A percentile compares a stretch with the other conserved stretches of the same genome.
These are phyloP conservation scores for Nepenthes alata DNA, from an alignment of 179 eudicot genomes.

Conservation along the genomic window DNA sequence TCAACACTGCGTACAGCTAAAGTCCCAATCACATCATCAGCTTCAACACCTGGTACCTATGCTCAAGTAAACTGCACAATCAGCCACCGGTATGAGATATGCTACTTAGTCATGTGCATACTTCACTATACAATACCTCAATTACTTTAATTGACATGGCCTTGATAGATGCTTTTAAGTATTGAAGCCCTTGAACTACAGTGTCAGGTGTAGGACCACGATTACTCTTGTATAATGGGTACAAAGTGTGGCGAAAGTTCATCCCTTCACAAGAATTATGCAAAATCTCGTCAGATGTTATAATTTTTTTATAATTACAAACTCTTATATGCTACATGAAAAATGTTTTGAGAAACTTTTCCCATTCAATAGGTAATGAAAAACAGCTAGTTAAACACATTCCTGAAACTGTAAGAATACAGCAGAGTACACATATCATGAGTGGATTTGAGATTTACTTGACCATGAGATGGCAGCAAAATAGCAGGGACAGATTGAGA, in stretches of 20 bases:
- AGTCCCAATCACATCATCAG: conserved; percentile 97
- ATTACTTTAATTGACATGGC: conserved; percentile 91
- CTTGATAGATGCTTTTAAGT: conserved; percentile 83
- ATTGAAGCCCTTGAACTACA: conserved; percentile 91
- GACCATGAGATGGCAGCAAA: no score
- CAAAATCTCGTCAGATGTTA: conserved; percentile 12
- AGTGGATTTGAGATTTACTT: no score
- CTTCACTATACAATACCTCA: conserved; percentile 35
- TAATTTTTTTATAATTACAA: not conserved
- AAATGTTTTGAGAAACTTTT: not conserved
- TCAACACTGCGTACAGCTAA: conserved; percentile 71
- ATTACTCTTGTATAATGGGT: conserved; percentile 90
- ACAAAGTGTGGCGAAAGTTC: conserved; percentile 82
- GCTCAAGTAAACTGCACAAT: conserved; percentile 10
- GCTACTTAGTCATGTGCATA: not conserved
- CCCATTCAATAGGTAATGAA: no score
- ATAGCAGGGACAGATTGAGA: no score
- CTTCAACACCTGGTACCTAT: conserved; percentile 99
- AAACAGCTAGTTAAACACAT: no score
- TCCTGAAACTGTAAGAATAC: no score
- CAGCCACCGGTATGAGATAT: conserved; percentile 5
- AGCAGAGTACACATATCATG: no score
- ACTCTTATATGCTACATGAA: not conserved
- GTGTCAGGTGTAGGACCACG: conserved; percentile 98
- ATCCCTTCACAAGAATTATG: conserved; percentile 40